Evolutionary conservation across 768 basidiomycete genomes (phyloP).

Genomic region (Boletus subcaerulescens): DNA sequence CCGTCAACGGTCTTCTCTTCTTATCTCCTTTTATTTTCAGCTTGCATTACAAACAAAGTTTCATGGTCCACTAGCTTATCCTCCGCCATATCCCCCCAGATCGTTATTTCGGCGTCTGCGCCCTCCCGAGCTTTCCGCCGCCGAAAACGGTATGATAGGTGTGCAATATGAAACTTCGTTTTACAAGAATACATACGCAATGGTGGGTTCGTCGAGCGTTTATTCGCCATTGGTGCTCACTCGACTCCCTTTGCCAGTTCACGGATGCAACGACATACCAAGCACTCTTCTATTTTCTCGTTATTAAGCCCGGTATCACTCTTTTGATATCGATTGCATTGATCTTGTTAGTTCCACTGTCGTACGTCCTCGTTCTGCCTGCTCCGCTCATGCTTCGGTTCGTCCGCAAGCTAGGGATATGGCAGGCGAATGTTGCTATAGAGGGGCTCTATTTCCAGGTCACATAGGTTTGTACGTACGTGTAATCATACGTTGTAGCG

Average conservation of each 20-base stretch:
- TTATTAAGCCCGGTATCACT: constrained; percentile 81
- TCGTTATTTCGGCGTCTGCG: constrained; percentile 74
- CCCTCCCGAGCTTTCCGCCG: constrained; percentile 44
- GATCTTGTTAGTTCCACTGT: constrained; percentile 54
- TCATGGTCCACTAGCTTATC: constrained; percentile 64
- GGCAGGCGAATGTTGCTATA: constrained; percentile 82
- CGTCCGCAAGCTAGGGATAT: constrained; percentile 63
- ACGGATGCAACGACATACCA: constrained; percentile 80
- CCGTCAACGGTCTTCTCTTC: background rate
- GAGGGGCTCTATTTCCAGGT: constrained; percentile 57
- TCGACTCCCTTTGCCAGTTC: constrained; percentile 45
- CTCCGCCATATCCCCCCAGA: constrained; percentile 60
- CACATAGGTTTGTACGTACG: constrained; percentile 6
- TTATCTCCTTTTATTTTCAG: constrained; percentile 31
- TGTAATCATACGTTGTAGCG: background rate
- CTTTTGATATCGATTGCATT: constrained; percentile 57
- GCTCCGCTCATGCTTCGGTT: constrained; percentile 66
- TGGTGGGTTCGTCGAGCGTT: constrained; percentile 46
- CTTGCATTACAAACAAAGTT: constrained; percentile 67
- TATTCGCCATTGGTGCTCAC: constrained; percentile 5
- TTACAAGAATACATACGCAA: constrained; percentile 77
- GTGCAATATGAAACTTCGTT: constrained; percentile 64
- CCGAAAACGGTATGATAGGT: constrained; percentile 42
- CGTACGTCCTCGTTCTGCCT: constrained; percentile 58
- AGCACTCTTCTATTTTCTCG: constrained; percentile 84